Evolutionary conservation across 2,329 filamentous ascomycete species (phyloP).

Genomic region (Rhytidhysteron rufulum): DNA sequence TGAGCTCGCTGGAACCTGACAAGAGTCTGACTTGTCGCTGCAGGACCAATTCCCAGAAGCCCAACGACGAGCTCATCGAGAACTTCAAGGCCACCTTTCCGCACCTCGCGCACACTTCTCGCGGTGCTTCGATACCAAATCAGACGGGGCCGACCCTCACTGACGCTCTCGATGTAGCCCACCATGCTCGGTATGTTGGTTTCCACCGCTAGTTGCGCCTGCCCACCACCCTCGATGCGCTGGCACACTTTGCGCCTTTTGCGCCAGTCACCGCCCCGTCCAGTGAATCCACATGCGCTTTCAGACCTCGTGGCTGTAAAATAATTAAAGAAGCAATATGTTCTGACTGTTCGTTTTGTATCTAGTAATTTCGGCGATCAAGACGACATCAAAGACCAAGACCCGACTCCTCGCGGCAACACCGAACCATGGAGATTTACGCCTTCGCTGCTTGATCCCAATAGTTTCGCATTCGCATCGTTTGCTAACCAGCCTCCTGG

Average conservation of each 20-base stretch:
- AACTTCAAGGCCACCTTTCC: constrained; percentile 82
- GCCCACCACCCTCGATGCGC: constrained; percentile 10
- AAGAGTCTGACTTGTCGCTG: constrained; percentile 18
- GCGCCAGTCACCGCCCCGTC: not conserved
- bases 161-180: constrained; percentile 45
- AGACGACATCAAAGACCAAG: constrained; percentile 65
- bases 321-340: too few relatives aligned
- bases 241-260: constrained; percentile 5
- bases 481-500: constrained; percentile 77
- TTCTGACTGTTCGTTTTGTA: constrained; percentile 14
- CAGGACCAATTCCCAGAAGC: constrained; percentile 79
- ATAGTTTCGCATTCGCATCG: constrained; percentile 72
- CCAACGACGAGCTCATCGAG: constrained; percentile 76
- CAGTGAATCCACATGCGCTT: not conserved
- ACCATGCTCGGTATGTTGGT: constrained; percentile 44
- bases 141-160: constrained; percentile 44
- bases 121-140: constrained; percentile 41
- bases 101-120: constrained; percentile 49
- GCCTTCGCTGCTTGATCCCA: constrained; percentile 81
- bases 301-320: too few relatives aligned
- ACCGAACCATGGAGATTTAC: constrained; percentile 86
- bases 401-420: constrained; percentile 75
- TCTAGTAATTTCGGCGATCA: constrained; percentile 44
- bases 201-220: constrained; percentile 8
- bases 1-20: too few relatives aligned